Evolutionary conservation across 176 grass and related monocot genomes (phyloP).

Genomic region (Microstegium vimineum): DNA sequence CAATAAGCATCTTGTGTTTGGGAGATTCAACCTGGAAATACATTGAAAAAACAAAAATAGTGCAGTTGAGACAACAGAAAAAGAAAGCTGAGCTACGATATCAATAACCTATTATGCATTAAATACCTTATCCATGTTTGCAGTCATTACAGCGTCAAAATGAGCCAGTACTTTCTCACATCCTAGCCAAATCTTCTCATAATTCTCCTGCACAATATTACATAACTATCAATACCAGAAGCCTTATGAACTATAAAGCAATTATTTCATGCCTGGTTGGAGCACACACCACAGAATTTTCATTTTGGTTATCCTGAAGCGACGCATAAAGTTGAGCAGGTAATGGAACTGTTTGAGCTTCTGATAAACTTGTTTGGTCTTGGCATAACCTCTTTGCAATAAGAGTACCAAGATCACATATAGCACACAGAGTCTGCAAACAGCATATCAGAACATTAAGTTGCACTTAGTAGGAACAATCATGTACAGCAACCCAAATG

Average conservation of each 20-base stretch:
- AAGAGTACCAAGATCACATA: conserved; percentile 86
- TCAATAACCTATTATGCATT: background rate
- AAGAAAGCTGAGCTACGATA: conserved; percentile 19
- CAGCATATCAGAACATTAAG: conserved; percentile 28
- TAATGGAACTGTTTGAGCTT: conserved; percentile 57
- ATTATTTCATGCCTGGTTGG: conserved; percentile 19
- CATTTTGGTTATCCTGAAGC: conserved; percentile 51
- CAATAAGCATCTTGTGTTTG: conserved; percentile 55
- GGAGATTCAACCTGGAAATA: conserved; percentile 59
- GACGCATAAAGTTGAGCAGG: conserved; percentile 55
- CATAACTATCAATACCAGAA: conserved; percentile 33
- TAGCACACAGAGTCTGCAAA: conserved; percentile 78
- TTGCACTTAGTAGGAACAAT: background rate
- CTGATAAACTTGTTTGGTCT: conserved; percentile 49
- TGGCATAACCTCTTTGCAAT: conserved; percentile 65
- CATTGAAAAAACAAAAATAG: conserved; percentile 5
- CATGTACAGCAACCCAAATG: conserved; percentile 15
- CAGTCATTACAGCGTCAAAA: conserved; percentile 71
- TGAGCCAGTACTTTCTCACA: conserved; percentile 68
- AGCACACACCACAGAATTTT: conserved; percentile 59
- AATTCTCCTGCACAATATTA: conserved; percentile 46
- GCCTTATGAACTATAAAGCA: conserved; percentile 17
- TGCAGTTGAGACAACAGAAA: conserved; percentile 21
- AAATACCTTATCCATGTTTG: conserved; percentile 57
- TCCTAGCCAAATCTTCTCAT: conserved; percentile 56